Evolutionary conservation across 192 early-diverging fungal genomes (phyloP), one percentile per base, ranked within the genome.

Genomic region (Backusella psychrophila): DNA sequence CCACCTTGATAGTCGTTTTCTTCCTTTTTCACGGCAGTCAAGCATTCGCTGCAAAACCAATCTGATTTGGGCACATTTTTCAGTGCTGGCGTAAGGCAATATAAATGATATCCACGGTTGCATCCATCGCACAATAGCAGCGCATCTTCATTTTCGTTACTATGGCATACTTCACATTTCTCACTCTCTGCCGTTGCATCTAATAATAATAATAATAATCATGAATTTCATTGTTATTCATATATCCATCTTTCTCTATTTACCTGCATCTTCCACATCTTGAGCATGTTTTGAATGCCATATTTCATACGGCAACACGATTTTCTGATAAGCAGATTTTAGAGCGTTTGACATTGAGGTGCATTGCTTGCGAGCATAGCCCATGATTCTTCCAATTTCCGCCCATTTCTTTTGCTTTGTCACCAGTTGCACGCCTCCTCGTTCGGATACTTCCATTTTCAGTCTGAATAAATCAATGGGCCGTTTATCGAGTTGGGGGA

Each of bases 1-100:
- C 94, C 94, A 56, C 97, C 96, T 65, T 96, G 94, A 80, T 97
- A 99, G 6, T 96, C 97, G 83, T 94, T 98, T 69, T 99, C 56
- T 63, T 63, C 95, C n/a, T 91, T 86, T 34, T 95, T 93, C 12
- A 89, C 87, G 5, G 87, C 84, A 53, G 90, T 81, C 21, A 97
- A 77, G 71, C 97, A 99, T 44, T 92, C 80, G 31, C 91, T 81
- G 82, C 97, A 99, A 79, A 92, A 95, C 96, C 96, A 99, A 44
- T 96, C 93, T 7, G 78, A 65, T 82, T 87, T 78, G 36, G 93
- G 93, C 9, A 90, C 84, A 12, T 76, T 69, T 7, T 33, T 81
- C 36, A 95, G 81, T 23, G 91, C 87, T 23, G 95, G 94, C 15
- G 78, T 82, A 11, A 96, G 82, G 74, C 97, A 98, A 76, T 86